phyloP scores from a whole-genome alignment of 345 rosid species.

The Hevea brasiliensis region DNA sequence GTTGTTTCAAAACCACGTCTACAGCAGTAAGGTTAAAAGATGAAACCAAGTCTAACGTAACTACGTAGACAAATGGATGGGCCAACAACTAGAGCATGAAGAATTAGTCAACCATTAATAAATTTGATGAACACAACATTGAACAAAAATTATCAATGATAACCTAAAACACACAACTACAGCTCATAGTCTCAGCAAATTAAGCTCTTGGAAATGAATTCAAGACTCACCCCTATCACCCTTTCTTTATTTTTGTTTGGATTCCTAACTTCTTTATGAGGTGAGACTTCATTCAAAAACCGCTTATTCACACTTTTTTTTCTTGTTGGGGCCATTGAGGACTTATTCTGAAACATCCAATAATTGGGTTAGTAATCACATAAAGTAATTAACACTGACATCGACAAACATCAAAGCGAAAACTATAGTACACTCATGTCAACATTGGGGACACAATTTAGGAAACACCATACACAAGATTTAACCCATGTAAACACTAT shows the following conservation, averaged over 20 bases:
- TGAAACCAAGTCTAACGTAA: neutral
- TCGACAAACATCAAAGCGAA: neutral
- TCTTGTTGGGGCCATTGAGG: conserved; percentile 69
- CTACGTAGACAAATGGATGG: neutral
- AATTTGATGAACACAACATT: no score
- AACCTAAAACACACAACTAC: conserved; percentile 1
- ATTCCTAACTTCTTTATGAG: conserved; percentile 54
- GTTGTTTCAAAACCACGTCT: neutral
- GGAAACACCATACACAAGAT: neutral
- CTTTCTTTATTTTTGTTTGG: conserved; percentile 54
- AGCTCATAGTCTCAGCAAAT: conserved; percentile 2
- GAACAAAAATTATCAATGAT: neutral
- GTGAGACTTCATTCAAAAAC: conserved; percentile 62
- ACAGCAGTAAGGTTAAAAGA: neutral
- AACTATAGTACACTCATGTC: neutral
- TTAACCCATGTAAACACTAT: neutral
- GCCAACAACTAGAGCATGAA: neutral
- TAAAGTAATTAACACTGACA: no score
- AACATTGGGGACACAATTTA: neutral
- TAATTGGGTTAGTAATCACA: neutral
- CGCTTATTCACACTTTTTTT: conserved; percentile 81
- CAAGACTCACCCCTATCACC: conserved; percentile 48
- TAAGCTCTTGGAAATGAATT: neutral
- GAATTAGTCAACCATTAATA: conserved; percentile 5
- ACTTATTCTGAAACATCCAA: conserved; percentile 24